These are phyloP conservation scores for Rhizopogon sp. DNA, from an alignment of 768 basidiomycete genomes.

Conservation along the genomic window DNA sequence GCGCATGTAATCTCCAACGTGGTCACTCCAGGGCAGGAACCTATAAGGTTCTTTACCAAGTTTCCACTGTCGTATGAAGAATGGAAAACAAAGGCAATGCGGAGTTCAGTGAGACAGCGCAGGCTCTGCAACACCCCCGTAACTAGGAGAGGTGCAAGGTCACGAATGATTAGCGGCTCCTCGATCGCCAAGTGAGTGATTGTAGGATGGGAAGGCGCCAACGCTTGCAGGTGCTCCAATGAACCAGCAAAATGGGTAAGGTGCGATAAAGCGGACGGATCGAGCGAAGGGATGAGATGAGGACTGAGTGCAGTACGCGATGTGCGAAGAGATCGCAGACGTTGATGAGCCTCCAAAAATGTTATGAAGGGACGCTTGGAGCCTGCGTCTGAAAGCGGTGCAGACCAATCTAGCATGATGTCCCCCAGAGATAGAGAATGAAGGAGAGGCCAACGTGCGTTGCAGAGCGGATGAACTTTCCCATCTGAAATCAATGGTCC, in stretches of 20 bases:
- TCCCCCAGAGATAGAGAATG: constrained; percentile 60
- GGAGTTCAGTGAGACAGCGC: constrained; percentile 50
- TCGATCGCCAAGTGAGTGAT: constrained; percentile 58
- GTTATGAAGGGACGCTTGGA: constrained; percentile 55
- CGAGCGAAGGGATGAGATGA: constrained; percentile 45
- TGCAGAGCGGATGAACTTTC: constrained; percentile 45
- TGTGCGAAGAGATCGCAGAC: constrained; percentile 43
- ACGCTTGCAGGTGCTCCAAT: constrained; percentile 58
- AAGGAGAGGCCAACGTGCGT: constrained; percentile 65
- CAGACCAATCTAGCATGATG: constrained; percentile 51
- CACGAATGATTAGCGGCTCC: constrained; percentile 63
- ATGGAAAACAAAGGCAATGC: constrained; percentile 64
- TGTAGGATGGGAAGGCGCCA: constrained; percentile 41
- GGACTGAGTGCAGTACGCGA: constrained; percentile 53
- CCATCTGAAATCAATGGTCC: constrained; percentile 34
- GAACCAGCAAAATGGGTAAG: constrained; percentile 64
- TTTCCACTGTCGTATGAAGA: constrained; percentile 72
- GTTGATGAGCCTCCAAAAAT: constrained; percentile 65
- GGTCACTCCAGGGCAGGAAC: constrained; percentile 59
- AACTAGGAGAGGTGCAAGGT: constrained; percentile 58
- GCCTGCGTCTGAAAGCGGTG: constrained; percentile 14
- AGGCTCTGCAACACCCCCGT: constrained; percentile 56
- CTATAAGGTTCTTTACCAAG: constrained; percentile 59
- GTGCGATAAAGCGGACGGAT: constrained; percentile 38
- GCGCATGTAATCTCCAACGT: constrained; percentile 63